These are phyloP conservation scores for Blastocystis hominis DNA, from an alignment of 352 stramenopile species.

Conservation along the genomic window DNA sequence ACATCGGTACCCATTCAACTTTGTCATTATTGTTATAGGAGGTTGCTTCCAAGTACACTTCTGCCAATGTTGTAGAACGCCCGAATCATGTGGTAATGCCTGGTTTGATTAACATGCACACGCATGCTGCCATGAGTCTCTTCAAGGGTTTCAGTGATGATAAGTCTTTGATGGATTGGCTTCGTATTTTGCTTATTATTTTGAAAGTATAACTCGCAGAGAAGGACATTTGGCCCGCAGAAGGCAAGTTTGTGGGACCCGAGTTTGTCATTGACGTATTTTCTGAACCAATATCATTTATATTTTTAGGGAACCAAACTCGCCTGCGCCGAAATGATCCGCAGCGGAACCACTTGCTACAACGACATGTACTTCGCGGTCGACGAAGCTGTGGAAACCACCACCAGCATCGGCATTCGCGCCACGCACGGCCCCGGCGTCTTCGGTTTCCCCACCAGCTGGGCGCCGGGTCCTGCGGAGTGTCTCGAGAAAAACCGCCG, in stretches of 20 bases:
- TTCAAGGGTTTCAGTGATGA: slow-evolving; percentile 76
- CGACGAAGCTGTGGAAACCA: slow-evolving; percentile 64
- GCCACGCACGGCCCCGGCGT: slow-evolving; percentile 59
- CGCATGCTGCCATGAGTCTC: slow-evolving; percentile 74
- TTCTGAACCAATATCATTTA: not conserved
- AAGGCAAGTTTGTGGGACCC: slow-evolving; percentile 69
- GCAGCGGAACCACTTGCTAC: slow-evolving; percentile 74
- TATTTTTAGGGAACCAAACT: slow-evolving; percentile 64
- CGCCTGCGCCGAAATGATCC: slow-evolving; percentile 76
- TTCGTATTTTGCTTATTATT: slow-evolving; percentile 56
- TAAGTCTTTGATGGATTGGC: slow-evolving; percentile 73
- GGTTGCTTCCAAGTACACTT: slow-evolving; percentile 65
- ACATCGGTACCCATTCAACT: not conserved
- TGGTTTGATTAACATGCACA: slow-evolving; percentile 75
- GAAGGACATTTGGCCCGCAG: slow-evolving; percentile 75
- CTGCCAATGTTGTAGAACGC: slow-evolving; percentile 64
- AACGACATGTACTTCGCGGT: slow-evolving; percentile 83
- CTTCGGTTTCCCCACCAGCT: slow-evolving; percentile 51
- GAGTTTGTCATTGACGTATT: slow-evolving; percentile 64
- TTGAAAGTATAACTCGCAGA: not conserved
- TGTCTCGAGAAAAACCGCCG: slow-evolving; percentile 19
- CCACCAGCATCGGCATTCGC: slow-evolving; percentile 69
- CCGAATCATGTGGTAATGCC: slow-evolving; percentile 71
- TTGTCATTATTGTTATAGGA: slow-evolving; percentile 60
- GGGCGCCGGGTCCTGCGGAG: not conserved